Conservation (phyloP, 306 rosid species). For the Inga oerstediana region DNA sequence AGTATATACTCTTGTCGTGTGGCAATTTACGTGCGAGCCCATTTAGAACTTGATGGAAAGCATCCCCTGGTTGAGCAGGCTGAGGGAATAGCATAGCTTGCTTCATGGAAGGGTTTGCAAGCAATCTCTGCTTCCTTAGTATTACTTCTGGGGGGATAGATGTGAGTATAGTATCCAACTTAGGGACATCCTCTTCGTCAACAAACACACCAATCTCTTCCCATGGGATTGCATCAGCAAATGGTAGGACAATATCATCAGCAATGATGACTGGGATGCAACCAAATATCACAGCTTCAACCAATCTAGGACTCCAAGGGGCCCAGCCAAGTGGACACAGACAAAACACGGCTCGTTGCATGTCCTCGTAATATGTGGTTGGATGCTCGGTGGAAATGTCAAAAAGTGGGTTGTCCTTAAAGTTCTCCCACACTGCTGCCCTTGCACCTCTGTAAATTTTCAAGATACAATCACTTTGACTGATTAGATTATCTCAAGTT, state of each 20-base stretch:
- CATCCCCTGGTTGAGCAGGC: constrained; percentile 88
- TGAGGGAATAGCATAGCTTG: constrained; percentile 96
- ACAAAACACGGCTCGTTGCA: constrained; percentile 97
- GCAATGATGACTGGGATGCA: constrained; percentile 98
- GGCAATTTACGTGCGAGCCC: constrained; percentile 95
- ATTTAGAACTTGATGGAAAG: constrained; percentile 91
- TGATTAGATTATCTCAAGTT: constrained; percentile 18
- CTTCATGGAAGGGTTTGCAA: constrained; percentile 98
- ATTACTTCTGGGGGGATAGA: constrained; percentile 83
- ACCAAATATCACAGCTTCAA: constrained; percentile 94
- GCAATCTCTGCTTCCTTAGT: constrained; percentile 88
- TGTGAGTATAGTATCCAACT: constrained; percentile 83
- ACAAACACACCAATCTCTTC: constrained; percentile 91
- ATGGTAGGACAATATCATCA: constrained; percentile 91
- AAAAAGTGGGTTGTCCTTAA: constrained; percentile 90
- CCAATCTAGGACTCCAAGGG: constrained; percentile 97
- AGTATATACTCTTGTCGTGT: constrained; percentile 59
- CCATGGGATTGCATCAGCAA: constrained; percentile 98
- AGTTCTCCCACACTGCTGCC: constrained; percentile 98
- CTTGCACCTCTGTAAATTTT: constrained; percentile 75
- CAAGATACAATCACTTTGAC: constrained; percentile 31
- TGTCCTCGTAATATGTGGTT: constrained; percentile 92
- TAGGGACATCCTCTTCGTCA: constrained; percentile 83
- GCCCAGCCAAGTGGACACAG: constrained; percentile 99
- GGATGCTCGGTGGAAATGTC: constrained; percentile 96